These are phyloP conservation scores for Leccinum olivaceoglutinosum DNA, from an alignment of 1,284 basidiomycete species.

Conservation along the genomic window DNA sequence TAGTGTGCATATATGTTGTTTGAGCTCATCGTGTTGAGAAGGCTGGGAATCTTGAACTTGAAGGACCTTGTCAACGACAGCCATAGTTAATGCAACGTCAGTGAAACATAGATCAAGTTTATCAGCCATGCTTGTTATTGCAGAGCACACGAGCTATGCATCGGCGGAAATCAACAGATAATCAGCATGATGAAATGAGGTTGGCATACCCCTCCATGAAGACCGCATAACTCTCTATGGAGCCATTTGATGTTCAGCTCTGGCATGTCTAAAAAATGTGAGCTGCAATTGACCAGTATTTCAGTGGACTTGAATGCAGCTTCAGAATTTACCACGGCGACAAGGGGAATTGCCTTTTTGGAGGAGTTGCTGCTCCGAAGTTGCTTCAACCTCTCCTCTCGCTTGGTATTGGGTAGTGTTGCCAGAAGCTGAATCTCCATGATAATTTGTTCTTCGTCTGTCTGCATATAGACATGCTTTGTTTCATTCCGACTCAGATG, in stretches of 20 bases:
- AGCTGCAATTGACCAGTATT: not conserved
- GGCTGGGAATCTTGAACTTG: no score
- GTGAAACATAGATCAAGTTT: constrained; percentile 4
- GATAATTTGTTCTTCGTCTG: constrained; percentile 5
- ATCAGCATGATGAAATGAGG: no score
- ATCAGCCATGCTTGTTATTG: not conserved
- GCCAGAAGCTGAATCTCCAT: constrained; percentile 12
- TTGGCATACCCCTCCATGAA: constrained; percentile 3
- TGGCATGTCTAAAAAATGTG: constrained; percentile 8
- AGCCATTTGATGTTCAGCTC: constrained; percentile 12
- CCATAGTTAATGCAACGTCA: not conserved
- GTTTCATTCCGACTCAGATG: constrained; percentile 12
- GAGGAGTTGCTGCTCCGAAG: not conserved
- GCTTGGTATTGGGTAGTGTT: not conserved
- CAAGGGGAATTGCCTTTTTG: constrained; percentile 3
- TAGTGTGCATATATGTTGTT: not conserved
- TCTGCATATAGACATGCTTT: constrained; percentile 13
- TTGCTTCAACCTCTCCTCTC: not conserved
- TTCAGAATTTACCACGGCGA: constrained; percentile 1
- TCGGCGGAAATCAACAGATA: no score
- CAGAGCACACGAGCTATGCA: constrained; percentile 7
- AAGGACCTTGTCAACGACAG: no score
- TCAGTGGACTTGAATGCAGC: constrained; percentile 4
- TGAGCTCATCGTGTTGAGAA: no score
- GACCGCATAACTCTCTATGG: constrained; percentile 1